phyloP scores from a whole-genome alignment of 208 protist genomes.

The Blechomonas ayalai region DNA sequence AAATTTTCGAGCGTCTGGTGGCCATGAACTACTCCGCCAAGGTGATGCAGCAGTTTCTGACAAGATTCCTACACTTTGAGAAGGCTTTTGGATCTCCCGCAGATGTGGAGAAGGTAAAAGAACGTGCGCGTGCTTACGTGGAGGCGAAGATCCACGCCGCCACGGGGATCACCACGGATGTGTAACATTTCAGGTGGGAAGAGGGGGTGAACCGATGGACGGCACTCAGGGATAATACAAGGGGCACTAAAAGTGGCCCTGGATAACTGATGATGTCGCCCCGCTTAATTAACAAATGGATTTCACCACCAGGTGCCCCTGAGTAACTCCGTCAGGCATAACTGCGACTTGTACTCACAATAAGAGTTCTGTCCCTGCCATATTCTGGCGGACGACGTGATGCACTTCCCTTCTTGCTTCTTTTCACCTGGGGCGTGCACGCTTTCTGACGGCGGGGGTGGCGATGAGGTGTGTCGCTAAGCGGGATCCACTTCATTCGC shows the following conservation, averaged over 20 bases:
- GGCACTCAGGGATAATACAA: constrained; percentile 1
- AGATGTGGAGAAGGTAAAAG: constrained; percentile 90
- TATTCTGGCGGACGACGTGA: too few relatives aligned
- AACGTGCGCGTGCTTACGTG: constrained; percentile 90
- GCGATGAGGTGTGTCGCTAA: too few relatives aligned
- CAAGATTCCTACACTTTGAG: constrained; percentile 95
- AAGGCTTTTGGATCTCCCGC: constrained; percentile 76
- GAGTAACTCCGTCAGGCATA: too few relatives aligned
- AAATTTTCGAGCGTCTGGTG: constrained; percentile 75
- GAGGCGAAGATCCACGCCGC: constrained; percentile 78
- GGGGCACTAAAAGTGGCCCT: too few relatives aligned
- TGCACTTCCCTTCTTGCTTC: constrained; percentile 5
- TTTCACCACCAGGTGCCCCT: too few relatives aligned
- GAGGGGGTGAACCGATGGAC: constrained; percentile 4
- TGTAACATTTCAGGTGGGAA: neutral
- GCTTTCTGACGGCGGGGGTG: too few relatives aligned
- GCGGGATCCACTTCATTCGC: too few relatives aligned
- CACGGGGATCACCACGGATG: constrained; percentile 2
- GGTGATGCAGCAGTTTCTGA: constrained; percentile 93
- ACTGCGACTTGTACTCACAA: too few relatives aligned
- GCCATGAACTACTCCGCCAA: constrained; percentile 76
- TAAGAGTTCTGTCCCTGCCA: too few relatives aligned
- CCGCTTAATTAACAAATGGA: too few relatives aligned
- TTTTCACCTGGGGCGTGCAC: constrained; percentile 1
- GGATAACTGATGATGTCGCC: too few relatives aligned